These are phyloP conservation scores for Trichoderma asperellum DNA, from an alignment of 2,329 filamentous ascomycete genomes.

Conservation along the genomic window DNA sequence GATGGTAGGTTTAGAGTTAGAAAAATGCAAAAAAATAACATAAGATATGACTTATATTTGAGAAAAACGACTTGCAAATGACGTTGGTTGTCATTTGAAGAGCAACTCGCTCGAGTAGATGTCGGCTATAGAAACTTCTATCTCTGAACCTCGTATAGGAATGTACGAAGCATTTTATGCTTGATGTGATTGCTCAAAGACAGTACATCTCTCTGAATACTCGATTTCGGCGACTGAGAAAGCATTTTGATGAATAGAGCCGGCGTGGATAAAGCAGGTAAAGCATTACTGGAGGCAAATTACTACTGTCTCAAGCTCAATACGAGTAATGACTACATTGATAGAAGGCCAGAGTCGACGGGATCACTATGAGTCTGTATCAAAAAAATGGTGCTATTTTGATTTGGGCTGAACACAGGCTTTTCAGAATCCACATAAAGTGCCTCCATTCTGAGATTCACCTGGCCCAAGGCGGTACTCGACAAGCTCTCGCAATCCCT, in stretches of 20 bases:
- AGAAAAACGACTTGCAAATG: no score
- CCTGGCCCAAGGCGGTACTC: no score
- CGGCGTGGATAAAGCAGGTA: conserved; percentile 7
- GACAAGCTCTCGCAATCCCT: no score
- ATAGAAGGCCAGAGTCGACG: background rate
- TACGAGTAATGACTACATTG: background rate
- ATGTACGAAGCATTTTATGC: background rate
- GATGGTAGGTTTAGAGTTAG: background rate
- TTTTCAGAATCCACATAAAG: no score
- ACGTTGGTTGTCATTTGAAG: background rate
- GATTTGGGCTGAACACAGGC: no score
- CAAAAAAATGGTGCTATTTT: no score
- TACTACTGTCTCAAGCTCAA: conserved; percentile 7
- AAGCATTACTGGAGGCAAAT: conserved; percentile 16
- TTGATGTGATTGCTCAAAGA: background rate
- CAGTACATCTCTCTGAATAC: conserved; percentile 44
- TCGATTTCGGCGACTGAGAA: conserved; percentile 52
- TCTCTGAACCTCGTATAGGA: background rate
- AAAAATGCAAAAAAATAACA: no score
- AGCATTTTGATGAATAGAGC: conserved; percentile 30
- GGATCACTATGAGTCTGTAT: no score
- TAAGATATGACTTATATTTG: no score
- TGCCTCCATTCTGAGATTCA: no score
- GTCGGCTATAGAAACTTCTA: background rate
- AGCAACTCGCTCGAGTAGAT: background rate